These are phyloP conservation scores for Camelina laxa DNA, from an alignment of 345 rosid genomes.

Conservation along the genomic window DNA sequence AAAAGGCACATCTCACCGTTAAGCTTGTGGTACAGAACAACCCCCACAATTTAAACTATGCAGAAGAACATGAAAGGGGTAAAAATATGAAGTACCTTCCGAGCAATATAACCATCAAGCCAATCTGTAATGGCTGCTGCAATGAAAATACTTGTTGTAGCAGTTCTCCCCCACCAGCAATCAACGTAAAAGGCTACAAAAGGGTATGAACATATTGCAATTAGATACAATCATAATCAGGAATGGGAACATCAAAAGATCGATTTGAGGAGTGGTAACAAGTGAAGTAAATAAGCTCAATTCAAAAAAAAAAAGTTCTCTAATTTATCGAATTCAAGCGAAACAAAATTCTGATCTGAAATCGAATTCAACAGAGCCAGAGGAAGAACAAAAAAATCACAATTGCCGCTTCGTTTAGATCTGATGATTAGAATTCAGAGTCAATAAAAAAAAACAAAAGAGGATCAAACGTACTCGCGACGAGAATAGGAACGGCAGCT, in stretches of 20 bases:
- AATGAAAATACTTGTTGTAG: slow-evolving; percentile 87
- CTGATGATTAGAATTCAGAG: slow-evolving; percentile 22
- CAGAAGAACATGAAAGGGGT: neutral
- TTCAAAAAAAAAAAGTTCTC: neutral
- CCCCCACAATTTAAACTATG: neutral
- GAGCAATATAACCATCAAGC: slow-evolving; percentile 98
- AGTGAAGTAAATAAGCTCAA: slow-evolving; percentile 13
- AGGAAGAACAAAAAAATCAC: neutral
- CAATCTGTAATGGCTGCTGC: slow-evolving; percentile 98
- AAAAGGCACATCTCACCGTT: slow-evolving; percentile 35
- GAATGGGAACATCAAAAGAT: slow-evolving; percentile 12
- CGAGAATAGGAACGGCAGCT: slow-evolving; percentile 85
- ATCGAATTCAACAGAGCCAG: neutral
- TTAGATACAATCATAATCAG: neutral
- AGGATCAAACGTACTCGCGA: slow-evolving; percentile 58
- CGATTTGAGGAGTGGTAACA: neutral
- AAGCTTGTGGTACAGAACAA: slow-evolving; percentile 1
- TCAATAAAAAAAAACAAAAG: neutral
- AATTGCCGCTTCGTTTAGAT: slow-evolving; percentile 13
- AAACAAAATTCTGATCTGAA: slow-evolving; percentile 23
- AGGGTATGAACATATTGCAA: slow-evolving; percentile 20
- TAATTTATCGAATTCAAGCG: neutral
- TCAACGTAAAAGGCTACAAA: slow-evolving; percentile 82
- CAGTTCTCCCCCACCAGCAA: slow-evolving; percentile 91
- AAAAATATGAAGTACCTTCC: slow-evolving; percentile 59